Conservation (phyloP, 345 rosid species). For the Nasturtium officinale region DNA sequence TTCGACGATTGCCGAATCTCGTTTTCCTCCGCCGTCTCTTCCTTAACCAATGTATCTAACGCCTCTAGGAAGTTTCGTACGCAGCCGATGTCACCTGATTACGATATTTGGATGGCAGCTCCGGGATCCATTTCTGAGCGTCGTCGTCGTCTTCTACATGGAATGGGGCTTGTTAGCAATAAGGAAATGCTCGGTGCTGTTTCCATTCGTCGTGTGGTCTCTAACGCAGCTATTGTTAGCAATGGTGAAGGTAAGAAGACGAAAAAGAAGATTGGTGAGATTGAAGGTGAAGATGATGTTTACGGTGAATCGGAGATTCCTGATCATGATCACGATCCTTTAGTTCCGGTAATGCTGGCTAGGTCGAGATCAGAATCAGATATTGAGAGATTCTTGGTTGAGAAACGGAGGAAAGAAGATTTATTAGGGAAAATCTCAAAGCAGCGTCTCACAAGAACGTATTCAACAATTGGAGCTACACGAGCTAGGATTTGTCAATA, state of each 20-base stretch:
- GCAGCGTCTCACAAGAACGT: slow-evolving; percentile 69
- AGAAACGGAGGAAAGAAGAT: slow-evolving; percentile 62
- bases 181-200: slow-evolving; percentile 47
- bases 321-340: slow-evolving; percentile 16
- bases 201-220: slow-evolving; percentile 43
- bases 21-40: slow-evolving; percentile 59
- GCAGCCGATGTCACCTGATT: slow-evolving; percentile 56
- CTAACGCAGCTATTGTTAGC: not conserved
- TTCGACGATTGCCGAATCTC: slow-evolving; percentile 76
- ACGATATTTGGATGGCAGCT: slow-evolving; percentile 83
- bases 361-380: slow-evolving; percentile 75
- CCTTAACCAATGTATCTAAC: slow-evolving; percentile 38
- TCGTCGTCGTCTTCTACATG: slow-evolving; percentile 76
- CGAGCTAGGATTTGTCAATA: slow-evolving; percentile 47
- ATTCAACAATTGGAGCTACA: slow-evolving; percentile 54
- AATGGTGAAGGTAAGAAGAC: not conserved
- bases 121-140: slow-evolving; percentile 86
- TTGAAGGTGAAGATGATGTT: slow-evolving; percentile 24
- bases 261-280: slow-evolving; percentile 37
- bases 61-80: slow-evolving; percentile 50
- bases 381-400: slow-evolving; percentile 53
- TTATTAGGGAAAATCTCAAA: slow-evolving; percentile 64
- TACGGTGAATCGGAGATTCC: slow-evolving; percentile 8
- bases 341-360: slow-evolving; percentile 48
- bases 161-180: slow-evolving; percentile 68